These are phyloP conservation scores for Rhodamnia rubescens DNA, from an alignment of 345 rosid species.

Conservation along the genomic window DNA sequence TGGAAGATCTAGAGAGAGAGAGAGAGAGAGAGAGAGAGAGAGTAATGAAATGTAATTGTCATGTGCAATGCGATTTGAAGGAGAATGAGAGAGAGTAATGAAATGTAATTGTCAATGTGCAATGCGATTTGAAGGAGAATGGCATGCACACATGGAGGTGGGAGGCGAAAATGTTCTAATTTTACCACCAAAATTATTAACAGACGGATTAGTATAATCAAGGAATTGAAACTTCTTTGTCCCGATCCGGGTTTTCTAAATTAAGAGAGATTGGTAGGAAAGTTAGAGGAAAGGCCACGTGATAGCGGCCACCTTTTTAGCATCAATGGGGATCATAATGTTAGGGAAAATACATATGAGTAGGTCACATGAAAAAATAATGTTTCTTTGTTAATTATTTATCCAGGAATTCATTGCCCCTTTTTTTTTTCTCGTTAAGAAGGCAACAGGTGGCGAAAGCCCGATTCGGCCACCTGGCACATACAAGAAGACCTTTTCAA, in stretches of 20 bases:
- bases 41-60: background rate
- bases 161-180: background rate
- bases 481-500: background rate
- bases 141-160: background rate
- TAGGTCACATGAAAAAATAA: background rate
- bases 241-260: background rate
- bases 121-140: background rate
- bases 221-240: background rate
- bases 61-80: too few species aligned
- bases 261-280: background rate
- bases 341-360: background rate
- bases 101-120: background rate
- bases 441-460: background rate
- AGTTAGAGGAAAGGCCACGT: background rate
- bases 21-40: background rate
- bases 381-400: background rate
- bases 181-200: background rate
- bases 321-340: background rate
- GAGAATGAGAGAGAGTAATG: background rate
- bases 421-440: background rate
- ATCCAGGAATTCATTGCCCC: background rate
- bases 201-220: background rate
- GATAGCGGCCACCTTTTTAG: background rate
- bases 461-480: background rate
- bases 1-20: background rate